Percentiles rank a stretch among this genome's conserved stretches.
Evolutionary conservation across 345 rosid genomes (phyloP).

Genomic region (Populus nigra): DNA sequence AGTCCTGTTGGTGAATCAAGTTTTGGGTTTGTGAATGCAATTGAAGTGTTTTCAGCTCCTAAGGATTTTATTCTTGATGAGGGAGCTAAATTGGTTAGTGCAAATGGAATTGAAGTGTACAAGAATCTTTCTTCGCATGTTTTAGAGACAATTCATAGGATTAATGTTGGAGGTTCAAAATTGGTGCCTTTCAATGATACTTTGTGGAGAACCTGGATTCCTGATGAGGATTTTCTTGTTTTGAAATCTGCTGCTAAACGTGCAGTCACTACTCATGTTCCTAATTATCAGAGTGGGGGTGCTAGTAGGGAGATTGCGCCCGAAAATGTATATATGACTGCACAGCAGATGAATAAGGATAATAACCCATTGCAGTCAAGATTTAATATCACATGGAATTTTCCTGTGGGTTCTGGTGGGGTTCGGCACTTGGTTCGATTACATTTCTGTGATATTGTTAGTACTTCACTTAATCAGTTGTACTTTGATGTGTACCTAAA

Average conservation of each 20-base stretch:
- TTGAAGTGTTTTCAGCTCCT: conserved; percentile 82
- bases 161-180: conserved; percentile 81
- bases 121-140: conserved; percentile 56
- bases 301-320: conserved; percentile 73
- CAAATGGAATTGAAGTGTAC: conserved; percentile 42
- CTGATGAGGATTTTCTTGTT: conserved; percentile 68
- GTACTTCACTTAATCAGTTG: conserved; percentile 66
- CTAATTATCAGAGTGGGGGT: conserved; percentile 73
- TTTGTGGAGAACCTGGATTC: conserved; percentile 90
- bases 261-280: conserved; percentile 44
- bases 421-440: conserved; percentile 67
- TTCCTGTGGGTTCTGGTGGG: conserved; percentile 50
- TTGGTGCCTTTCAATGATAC: conserved; percentile 89
- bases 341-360: conserved; percentile 79
- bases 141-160: conserved; percentile 73
- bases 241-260: conserved; percentile 66
- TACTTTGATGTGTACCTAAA: conserved; percentile 78
- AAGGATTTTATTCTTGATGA: conserved; percentile 54
- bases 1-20: conserved; percentile 37
- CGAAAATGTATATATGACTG: conserved; percentile 82
- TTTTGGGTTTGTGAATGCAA: conserved; percentile 69
- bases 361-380: conserved; percentile 36
- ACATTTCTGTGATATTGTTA: conserved; percentile 93
- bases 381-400: conserved; percentile 79
- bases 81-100: conserved; percentile 54